Base-by-base conservation (phyloP, 2,329 filamentous ascomycete genomes). In the Pseudocercospora crystallina region DNA sequence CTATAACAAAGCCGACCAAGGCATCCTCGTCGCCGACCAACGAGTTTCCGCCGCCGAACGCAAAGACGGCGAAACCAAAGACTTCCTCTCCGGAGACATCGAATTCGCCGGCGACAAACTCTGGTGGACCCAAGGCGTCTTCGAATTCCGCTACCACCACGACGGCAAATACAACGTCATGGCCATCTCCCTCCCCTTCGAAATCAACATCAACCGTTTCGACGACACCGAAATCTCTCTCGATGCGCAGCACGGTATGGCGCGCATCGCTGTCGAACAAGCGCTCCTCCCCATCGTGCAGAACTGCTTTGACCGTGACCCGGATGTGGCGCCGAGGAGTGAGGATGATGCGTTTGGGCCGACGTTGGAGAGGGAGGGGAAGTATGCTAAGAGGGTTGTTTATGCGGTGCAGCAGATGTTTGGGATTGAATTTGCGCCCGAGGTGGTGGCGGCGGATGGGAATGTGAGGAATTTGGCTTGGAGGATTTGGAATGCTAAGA, bases 71-170 rank as follows among this genome's bases (percentile, higher is more conserved):
- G 75, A 77, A 2, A 79, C 79, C 3, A 73, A 71, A 13, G 79
- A 87, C 50, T 78, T 85, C 58, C 80, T 89, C 3, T 79, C 81
- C 10, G 94, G 94, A 37, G 90, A 96, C 68, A 85, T 97, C 65
- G 71, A 89, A 10, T 97, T 99, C 66, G 78, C 85, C 8, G 91
- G 94, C 41, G 91, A 97, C 73, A 96, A 95, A 73, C 80, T 96
- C 2, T 99, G 90, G 86, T 99, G 94, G 94, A 95, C 88, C 0
- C 88, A 92, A 54, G 94, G 94, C 47, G 88, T 95, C 2, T 99
- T 96, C 65, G 94, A 99, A 66, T 95, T 99, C 76, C 85, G 94
- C 35, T 96, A 96, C 72, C 94, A 99, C 71, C 94, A 99, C 71
- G 86, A 89, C 61, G 90, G 90, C 49, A 87, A 87, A 63, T 90